Evolutionary conservation across 1,139 yeast genomes (phyloP), one percentile per base, ranked within the genome.

Genomic region (Suhomyces yuchorum): DNA sequence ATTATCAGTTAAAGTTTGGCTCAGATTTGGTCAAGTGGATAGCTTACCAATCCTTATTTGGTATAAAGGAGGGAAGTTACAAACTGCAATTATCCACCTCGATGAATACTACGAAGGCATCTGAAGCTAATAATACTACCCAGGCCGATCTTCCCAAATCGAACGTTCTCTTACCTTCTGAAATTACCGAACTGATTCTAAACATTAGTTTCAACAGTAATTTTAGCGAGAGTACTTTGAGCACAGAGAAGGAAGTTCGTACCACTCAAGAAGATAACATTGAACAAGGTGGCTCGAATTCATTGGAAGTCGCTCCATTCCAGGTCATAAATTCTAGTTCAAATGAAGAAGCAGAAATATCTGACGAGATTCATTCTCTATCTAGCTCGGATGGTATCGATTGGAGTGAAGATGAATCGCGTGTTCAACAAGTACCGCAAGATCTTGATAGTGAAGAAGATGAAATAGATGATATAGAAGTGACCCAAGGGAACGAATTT

Each of bases 21-120:
- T 44, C 50, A 3, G 70, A 66, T 35, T 46, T 67, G 19, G 20
- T 61, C 0, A 50, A 49, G 12, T 67, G 71, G 72, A 42, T 35
- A 3, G 43, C 52, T 45, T 55, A 54, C 42, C 33, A 43, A 14
- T 36, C 39, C 2, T 51, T 61, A 38, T 58, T 58, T 45, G 43
- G 33, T 2, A 7, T n/a, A 2, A 5, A 14, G 1, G 36, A 28
- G 7, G 19, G 42, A 14, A n/a, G 23, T 15, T 22, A 20, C 12
- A 20, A 11, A 11, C 32, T 26, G 42, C 19, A 14, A 19, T 3
- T 19, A 14, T 28, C 33, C 3, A n/a, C 14, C 5, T 18, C 35
- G 3, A 6, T 20, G 2, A 39, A 20, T 30, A 17, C 26, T 3
- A n/a, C 26, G 2, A 14, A n/a, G n/a, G 4, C 14, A 4, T 14